Base-by-base conservation (phyloP, 129 eudicot species). In the Cynara cardunculus region DNA sequence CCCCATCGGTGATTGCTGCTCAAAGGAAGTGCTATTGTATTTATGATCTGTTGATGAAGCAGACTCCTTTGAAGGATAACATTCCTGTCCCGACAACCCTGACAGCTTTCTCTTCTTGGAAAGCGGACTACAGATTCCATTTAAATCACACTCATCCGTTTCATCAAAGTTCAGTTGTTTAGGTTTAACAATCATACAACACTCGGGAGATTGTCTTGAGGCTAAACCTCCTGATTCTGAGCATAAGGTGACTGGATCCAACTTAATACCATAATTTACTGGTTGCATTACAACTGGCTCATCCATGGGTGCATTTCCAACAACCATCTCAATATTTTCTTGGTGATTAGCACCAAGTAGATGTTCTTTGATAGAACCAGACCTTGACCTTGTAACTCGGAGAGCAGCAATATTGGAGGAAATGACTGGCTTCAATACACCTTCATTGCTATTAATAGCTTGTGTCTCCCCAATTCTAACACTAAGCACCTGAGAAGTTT, bases 81-180 rank as follows among this genome's bases (percentile, higher is more conserved):
- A 56, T 65, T 24, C 74, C 25, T 80, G 76, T 9, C 80, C 86
- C 8, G 83, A 39, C 44, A 85, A 89, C 80, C 76, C 87, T 66
- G 62, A 86, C 67, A 69, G 73, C 67, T 71, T 87, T 82, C 49
- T 72, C 59, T 80, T 76, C 62, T 70, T 83, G 34, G 79, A 67
- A 73, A 67, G 37, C 5, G 74, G 75, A 73, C 84, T 77, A 69
- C 24, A 62, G 18, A 30, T 37, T 27, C 79, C 77, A 62, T 68
- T 65, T 78, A 84, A 61, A 85, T 46, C 77, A 83, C 49, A 72
- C 28, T 86, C 84, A 56, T 85, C 96, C 25, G 46, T 68, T 59
- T 78, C 86, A 79, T 84, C 85, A 78, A 88, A 89, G 84, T 89
- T 83, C 78, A 89, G 88, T 69, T 86, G 89, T 78, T 80, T 87